A percentile compares a stretch with the other conserved stretches of the same genome.
Evolutionary conservation across 2,329 filamentous ascomycete genomes (phyloP).

Genomic region (Botryosphaeria dothidea): DNA sequence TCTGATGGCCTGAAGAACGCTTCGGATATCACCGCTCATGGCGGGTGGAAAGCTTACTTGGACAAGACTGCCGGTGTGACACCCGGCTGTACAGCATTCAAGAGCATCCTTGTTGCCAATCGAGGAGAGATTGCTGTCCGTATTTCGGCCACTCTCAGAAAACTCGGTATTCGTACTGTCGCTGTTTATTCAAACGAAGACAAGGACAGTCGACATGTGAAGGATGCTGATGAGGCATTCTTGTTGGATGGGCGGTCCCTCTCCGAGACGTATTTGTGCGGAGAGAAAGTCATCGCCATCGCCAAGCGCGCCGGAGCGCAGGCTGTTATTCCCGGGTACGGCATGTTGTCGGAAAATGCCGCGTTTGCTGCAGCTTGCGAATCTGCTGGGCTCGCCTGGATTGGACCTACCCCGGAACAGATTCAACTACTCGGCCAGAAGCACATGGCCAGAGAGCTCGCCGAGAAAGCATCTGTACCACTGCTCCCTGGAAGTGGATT

Average conservation of each 20-base stretch:
- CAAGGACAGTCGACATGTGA: conserved; percentile 30
- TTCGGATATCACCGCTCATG: neutral
- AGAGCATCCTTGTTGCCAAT: conserved; percentile 60
- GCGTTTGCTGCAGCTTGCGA: conserved; percentile 31
- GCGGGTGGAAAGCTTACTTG: neutral
- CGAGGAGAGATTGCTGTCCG: conserved; percentile 58
- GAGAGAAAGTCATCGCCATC: neutral
- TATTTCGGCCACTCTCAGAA: conserved; percentile 28
- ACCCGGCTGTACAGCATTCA: conserved; percentile 31
- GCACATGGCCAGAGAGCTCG: conserved; percentile 28
- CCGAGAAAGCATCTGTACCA: conserved; percentile 27
- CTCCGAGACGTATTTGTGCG: conserved; percentile 23
- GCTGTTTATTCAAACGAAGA: conserved; percentile 56
- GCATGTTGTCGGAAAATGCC: conserved; percentile 38
- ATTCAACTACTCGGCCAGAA: conserved; percentile 39
- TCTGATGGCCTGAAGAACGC: neutral
- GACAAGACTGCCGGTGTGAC: neutral
- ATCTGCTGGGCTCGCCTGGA: conserved; percentile 34
- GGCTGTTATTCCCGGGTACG: conserved; percentile 38
- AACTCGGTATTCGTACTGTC: conserved; percentile 53
- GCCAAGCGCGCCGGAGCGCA: conserved; percentile 28
- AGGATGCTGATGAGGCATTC: conserved; percentile 35
- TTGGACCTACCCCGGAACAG: conserved; percentile 33
- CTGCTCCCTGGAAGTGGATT: conserved; percentile 33
- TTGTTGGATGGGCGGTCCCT: conserved; percentile 32